Evolutionary conservation across 148 eudicot species (phyloP).

Genomic region (Chenopodium berlandieri): DNA sequence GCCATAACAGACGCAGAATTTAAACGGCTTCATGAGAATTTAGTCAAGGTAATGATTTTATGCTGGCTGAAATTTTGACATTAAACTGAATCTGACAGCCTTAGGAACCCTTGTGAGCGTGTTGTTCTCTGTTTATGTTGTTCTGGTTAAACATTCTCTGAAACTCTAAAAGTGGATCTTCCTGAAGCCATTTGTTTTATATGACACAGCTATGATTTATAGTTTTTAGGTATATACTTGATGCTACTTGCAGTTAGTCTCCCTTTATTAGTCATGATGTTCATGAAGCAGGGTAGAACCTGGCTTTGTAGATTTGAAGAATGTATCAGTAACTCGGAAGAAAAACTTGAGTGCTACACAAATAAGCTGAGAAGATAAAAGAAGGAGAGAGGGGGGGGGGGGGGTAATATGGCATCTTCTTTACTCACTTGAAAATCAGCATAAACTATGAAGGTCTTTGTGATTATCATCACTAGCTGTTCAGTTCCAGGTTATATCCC

Average conservation of each 20-base stretch:
- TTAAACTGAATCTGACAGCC: neutral
- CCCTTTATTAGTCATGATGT: neutral
- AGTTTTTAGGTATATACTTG: neutral
- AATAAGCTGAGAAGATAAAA: too few species aligned
- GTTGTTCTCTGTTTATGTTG: neutral
- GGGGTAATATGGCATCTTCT: neutral
- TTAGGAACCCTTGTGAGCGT: neutral
- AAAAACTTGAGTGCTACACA: too few species aligned
- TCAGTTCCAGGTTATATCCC: neutral
- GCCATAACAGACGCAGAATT: slow-evolving; percentile 53
- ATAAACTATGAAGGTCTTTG: neutral
- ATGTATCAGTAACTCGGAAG: neutral
- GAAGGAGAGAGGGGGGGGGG: neutral
- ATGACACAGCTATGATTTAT: neutral
- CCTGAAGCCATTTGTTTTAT: neutral
- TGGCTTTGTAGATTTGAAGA: neutral
- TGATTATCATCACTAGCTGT: neutral
- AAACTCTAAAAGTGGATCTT: neutral
- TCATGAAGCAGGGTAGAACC: neutral
- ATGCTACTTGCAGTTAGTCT: neutral
- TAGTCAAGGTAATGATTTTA: slow-evolving; percentile 51
- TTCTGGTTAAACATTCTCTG: neutral
- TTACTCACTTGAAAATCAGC: neutral
- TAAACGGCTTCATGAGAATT: slow-evolving; percentile 52
- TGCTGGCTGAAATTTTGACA: neutral